Conservation (phyloP, 2,329 filamentous ascomycete genomes). For the Elsinoe fawcettii region DNA sequence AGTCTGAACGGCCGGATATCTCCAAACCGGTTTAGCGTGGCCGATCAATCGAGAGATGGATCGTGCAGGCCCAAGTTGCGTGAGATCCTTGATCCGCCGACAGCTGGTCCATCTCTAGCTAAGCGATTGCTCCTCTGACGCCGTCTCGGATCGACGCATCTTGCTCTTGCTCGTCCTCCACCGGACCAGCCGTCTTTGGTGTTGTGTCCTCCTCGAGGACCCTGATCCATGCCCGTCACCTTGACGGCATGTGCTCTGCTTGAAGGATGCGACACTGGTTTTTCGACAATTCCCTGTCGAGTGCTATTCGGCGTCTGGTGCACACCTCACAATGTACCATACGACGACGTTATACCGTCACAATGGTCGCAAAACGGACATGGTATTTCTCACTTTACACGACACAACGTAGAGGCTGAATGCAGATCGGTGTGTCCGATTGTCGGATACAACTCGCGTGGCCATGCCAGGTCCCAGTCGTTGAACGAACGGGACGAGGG, state of each 20-base stretch:
- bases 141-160: constrained; percentile 9
- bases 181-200: not conserved
- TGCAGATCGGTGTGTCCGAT: not conserved
- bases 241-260: constrained; percentile 1
- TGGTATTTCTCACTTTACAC: not conserved
- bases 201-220: not conserved
- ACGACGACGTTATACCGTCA: not conserved
- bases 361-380: not conserved
- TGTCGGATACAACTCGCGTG: not conserved
- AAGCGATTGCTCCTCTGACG: constrained; percentile 10
- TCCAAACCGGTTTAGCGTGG: constrained; percentile 13
- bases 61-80: constrained; percentile 10
- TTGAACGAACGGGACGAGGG: constrained; percentile 2
- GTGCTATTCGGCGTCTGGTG: no score
- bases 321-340: not conserved
- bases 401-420: not conserved
- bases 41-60: constrained; percentile 16
- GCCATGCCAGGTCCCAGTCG: not conserved
- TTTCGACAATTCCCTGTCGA: not conserved
- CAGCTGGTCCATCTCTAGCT: not conserved
- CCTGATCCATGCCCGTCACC: not conserved
- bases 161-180: not conserved
- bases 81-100: constrained; percentile 14
- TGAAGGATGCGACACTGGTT: not conserved
- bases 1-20: constrained; percentile 11